A percentile compares a stretch with the other conserved stretches of the same genome.
Evolutionary conservation across 1,139 yeast species (phyloP).

Genomic region (Saccharomyces pastorianus): DNA sequence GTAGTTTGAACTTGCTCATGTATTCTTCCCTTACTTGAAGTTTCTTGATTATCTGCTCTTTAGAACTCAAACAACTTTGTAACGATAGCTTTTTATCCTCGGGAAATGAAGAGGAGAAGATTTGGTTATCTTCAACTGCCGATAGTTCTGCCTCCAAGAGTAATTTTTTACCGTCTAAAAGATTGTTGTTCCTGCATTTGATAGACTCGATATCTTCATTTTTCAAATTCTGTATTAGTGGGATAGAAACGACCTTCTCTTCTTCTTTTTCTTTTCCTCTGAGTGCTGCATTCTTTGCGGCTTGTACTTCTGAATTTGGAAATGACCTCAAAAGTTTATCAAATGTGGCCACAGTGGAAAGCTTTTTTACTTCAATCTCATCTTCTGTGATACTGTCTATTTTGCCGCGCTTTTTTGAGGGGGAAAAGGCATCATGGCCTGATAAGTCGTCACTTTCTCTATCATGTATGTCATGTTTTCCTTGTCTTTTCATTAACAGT

Average conservation of each 20-base stretch:
- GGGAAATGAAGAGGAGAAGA: not conserved
- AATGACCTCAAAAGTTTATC: not conserved
- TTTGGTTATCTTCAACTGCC: not conserved
- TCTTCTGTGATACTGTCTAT: not conserved
- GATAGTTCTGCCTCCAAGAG: slow-evolving; percentile 5
- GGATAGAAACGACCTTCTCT: not conserved
- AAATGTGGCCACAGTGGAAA: not conserved
- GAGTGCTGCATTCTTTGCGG: not conserved
- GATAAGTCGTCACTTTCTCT: not conserved
- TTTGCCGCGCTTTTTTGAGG: not conserved
- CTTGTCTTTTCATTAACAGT: not conserved
- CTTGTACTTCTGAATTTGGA: not conserved
- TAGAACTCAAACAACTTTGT: not conserved
- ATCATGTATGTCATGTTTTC: not conserved
- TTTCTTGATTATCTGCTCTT: not conserved
- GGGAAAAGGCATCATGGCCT: not conserved
- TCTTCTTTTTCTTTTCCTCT: not conserved
- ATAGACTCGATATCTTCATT: slow-evolving; percentile 7
- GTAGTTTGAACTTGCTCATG: slow-evolving; percentile 11
- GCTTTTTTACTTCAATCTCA: not conserved
- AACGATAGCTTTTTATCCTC: not conserved
- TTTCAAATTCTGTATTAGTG: slow-evolving; percentile 9
- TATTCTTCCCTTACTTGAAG: slow-evolving; percentile 1
- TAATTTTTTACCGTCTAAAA: not conserved
- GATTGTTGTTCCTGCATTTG: slow-evolving; percentile 1